phyloP scores from a whole-genome alignment of 1,284 basidiomycete species.

The Trametes versicolor region DNA sequence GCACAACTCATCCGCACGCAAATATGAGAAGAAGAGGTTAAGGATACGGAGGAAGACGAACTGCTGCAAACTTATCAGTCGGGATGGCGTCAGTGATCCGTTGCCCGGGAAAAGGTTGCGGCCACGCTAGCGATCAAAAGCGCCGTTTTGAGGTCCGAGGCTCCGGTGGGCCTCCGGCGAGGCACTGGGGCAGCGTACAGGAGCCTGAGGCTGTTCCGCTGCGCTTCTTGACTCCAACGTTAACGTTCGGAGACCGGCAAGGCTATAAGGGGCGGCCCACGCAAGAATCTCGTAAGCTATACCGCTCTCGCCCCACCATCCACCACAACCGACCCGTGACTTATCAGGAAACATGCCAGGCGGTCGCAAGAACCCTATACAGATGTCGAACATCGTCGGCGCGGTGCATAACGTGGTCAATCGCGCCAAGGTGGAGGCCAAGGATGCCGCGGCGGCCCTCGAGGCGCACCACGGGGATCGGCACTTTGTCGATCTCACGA shows the following conservation, averaged over 20 bases:
- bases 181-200: neutral
- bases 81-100: neutral
- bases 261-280: neutral
- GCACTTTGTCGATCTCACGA: constrained; percentile 58
- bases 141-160: neutral
- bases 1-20: too few relatives aligned
- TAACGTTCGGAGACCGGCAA: neutral
- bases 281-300: neutral
- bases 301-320: neutral
- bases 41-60: neutral
- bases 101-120: neutral
- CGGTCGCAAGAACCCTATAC: constrained; percentile 32
- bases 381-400: constrained; percentile 37
- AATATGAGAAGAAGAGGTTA: too few relatives aligned
- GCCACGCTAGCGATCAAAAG: neutral
- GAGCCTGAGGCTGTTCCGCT: neutral
- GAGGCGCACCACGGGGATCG: constrained; percentile 21
- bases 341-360: constrained; percentile 26
- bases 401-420: constrained; percentile 34
- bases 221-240: neutral
- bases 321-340: neutral
- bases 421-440: constrained; percentile 27
- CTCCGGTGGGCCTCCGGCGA: neutral
- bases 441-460: constrained; percentile 28
- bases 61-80: neutral